A percentile compares a stretch with the other conserved stretches of the same genome.
Conservation (phyloP, 2,329 filamentous ascomycete genomes). For the Fusarium nelsonii region DNA sequence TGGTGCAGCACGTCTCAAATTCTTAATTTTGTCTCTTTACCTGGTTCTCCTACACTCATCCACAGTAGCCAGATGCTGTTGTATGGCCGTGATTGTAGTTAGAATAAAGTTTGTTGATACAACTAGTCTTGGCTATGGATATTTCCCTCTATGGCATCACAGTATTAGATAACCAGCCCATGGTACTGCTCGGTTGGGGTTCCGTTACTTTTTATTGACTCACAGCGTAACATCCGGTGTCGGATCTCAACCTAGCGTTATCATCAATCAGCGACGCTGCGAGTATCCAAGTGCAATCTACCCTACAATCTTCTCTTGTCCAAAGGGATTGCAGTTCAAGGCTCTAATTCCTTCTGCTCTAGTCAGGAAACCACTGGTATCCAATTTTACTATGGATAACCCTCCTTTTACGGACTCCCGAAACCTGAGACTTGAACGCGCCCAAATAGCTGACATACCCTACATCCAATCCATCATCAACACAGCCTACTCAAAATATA, state of each 20-base stretch:
- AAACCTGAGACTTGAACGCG: constrained; percentile 1
- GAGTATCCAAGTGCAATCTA: no score
- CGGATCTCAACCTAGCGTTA: background rate
- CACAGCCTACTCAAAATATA: constrained; percentile 52
- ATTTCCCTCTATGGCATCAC: background rate
- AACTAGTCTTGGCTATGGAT: background rate
- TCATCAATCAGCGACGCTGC: background rate
- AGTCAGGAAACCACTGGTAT: background rate
- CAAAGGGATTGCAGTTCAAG: background rate
- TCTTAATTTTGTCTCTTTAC: background rate
- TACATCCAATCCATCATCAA: constrained; percentile 49
- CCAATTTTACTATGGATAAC: background rate
- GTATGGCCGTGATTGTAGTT: background rate
- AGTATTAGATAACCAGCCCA: background rate
- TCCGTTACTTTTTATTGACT: background rate
- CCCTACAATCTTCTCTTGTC: no score
- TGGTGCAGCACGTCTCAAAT: no score
- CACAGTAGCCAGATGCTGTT: no score
- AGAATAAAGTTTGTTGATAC: background rate
- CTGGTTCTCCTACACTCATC: no score
- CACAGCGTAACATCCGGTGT: background rate
- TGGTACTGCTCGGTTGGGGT: background rate
- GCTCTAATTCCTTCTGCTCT: background rate
- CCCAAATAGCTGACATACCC: constrained; percentile 41
- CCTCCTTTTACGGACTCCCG: background rate